These are phyloP conservation scores for Ganoderma multipileum DNA, from an alignment of 1,284 basidiomycete genomes.

Conservation along the genomic window DNA sequence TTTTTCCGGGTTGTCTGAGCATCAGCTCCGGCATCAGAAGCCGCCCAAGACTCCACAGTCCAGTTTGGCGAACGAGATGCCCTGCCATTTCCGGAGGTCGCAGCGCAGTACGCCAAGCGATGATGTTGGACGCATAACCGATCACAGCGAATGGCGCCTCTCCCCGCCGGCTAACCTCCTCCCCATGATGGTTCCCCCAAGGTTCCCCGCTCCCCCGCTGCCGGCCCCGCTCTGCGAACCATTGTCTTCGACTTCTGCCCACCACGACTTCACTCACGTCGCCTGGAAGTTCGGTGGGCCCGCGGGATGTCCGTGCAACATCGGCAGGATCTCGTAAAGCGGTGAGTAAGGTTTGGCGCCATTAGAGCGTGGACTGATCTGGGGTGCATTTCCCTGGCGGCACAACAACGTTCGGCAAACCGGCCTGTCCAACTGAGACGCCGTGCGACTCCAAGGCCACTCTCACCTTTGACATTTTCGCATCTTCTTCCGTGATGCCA, in stretches of 20 bases:
- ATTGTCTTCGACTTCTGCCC: neutral
- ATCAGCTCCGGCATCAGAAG: conserved; percentile 18
- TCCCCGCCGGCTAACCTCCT: conserved; percentile 16
- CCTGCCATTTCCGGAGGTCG: conserved; percentile 2
- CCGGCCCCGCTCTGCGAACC: neutral
- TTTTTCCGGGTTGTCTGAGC: neutral
- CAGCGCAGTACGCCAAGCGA: conserved; percentile 4
- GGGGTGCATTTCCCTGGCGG: conserved; percentile 14
- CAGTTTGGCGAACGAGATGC: conserved; percentile 11
- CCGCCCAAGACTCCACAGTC: conserved; percentile 6
- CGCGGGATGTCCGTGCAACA: neutral
- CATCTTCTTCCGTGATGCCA: neutral
- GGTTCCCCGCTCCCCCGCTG: conserved; percentile 4
- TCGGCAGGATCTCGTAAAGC: neutral
- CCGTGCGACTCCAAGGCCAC: neutral
- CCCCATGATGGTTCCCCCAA: neutral
- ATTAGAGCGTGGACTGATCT: conserved; percentile 10
- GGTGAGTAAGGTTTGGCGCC: conserved; percentile 5
- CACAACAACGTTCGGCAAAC: neutral
- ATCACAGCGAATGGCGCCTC: conserved; percentile 2
- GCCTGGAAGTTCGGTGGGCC: neutral
- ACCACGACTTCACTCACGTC: neutral
- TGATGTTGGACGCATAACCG: conserved; percentile 8
- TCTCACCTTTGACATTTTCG: neutral
- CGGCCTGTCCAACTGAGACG: neutral